Percentiles rank a stretch among this genome's conserved stretches.
These are phyloP conservation scores for Ophiosphaerella korrae DNA, from an alignment of 2,329 filamentous ascomycete species.

Conservation along the genomic window DNA sequence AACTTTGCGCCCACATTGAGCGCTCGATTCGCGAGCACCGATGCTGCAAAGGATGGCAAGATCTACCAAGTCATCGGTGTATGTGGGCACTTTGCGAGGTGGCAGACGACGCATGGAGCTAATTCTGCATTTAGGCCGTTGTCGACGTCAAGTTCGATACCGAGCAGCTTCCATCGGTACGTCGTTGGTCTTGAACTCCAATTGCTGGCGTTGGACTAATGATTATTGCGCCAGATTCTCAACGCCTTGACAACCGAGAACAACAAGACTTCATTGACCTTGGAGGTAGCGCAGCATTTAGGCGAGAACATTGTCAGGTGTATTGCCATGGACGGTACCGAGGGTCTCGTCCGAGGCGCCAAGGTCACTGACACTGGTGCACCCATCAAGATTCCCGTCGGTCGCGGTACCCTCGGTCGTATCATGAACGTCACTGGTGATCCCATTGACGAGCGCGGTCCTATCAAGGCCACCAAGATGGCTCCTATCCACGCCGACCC, in stretches of 20 bases:
- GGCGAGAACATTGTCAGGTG: constrained; percentile 93
- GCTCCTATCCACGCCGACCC: constrained; percentile 93
- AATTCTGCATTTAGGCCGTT: constrained; percentile 63
- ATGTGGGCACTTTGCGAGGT: no score
- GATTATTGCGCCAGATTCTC: constrained; percentile 72
- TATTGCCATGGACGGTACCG: constrained; percentile 99
- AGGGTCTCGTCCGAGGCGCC: constrained; percentile 96
- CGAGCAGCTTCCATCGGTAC: constrained; percentile 78
- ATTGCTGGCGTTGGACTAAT: no score
- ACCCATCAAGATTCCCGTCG: constrained; percentile 96
- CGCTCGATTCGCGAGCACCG: constrained; percentile 67
- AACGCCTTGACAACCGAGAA: constrained; percentile 94
- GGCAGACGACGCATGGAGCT: no score
- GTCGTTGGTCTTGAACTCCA: no score
- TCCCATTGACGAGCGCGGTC: constrained; percentile 98
- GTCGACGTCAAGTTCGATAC: constrained; percentile 98
- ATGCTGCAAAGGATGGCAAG: constrained; percentile 64
- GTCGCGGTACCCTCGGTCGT: constrained; percentile 89
- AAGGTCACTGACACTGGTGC: constrained; percentile 85
- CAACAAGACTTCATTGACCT: constrained; percentile 89
- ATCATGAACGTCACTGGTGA: constrained; percentile 99
- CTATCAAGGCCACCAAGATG: constrained; percentile 90
- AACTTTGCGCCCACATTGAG: constrained; percentile 63
- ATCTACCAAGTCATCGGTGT: constrained; percentile 81
- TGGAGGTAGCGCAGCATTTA: constrained; percentile 74